Conservation (phyloP, 2,329 filamentous ascomycete species). For the Harringtonia aguacate region DNA sequence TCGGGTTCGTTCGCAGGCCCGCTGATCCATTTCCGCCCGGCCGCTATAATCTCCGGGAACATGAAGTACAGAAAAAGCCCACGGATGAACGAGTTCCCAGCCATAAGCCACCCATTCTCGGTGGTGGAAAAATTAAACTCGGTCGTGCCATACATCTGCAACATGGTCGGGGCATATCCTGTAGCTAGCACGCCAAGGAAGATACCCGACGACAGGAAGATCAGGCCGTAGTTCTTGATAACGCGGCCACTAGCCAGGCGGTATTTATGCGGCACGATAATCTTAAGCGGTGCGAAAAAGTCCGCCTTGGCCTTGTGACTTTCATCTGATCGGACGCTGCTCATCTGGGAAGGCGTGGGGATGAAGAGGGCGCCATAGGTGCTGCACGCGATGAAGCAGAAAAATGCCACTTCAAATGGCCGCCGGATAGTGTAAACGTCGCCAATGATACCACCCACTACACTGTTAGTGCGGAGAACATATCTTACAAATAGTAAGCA, state of each 20-base stretch:
- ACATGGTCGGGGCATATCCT: slow-evolving; percentile 51
- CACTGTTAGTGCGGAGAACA: slow-evolving; percentile 27
- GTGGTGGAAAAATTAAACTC: slow-evolving; percentile 40
- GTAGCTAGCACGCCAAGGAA: slow-evolving; percentile 59
- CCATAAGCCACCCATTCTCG: slow-evolving; percentile 45
- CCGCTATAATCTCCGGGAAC: slow-evolving; percentile 38
- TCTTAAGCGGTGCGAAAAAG: slow-evolving; percentile 52
- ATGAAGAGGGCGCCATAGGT: not conserved
- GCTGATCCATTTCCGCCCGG: slow-evolving; percentile 14
- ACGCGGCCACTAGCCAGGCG: not conserved
- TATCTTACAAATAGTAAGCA: no score
- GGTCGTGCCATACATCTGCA: slow-evolving; percentile 46
- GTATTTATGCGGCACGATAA: slow-evolving; percentile 43
- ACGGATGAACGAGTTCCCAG: slow-evolving; percentile 41
- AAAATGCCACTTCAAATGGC: slow-evolving; percentile 43
- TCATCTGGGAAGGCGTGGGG: not conserved
- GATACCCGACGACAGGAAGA: slow-evolving; percentile 53
- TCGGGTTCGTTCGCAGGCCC: not conserved
- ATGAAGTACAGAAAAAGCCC: slow-evolving; percentile 41
- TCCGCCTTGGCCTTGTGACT: not conserved
- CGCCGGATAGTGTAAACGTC: slow-evolving; percentile 50
- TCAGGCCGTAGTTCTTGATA: slow-evolving; percentile 42
- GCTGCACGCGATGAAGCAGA: not conserved
- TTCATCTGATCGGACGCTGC: no score
- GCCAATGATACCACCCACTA: slow-evolving; percentile 51